Percentiles rank a stretch among this genome's conserved stretches.
These are phyloP conservation scores for Cinnamomum chago DNA, from an alignment of 164 flowering plant species.

Conservation along the genomic window DNA sequence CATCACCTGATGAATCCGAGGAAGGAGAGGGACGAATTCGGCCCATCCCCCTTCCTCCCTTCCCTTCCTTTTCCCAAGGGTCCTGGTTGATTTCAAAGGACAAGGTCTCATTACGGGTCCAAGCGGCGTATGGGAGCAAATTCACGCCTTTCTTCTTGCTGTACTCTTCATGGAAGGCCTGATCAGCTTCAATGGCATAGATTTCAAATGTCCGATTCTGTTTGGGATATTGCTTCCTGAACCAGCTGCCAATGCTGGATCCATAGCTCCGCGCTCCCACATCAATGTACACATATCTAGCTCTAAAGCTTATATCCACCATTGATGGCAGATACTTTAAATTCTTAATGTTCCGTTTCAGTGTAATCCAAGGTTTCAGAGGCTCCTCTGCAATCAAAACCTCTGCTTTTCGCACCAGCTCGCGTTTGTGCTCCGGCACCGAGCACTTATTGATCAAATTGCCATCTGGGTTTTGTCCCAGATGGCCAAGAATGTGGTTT, in stretches of 20 bases:
- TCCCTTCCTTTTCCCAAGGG: constrained; percentile 46
- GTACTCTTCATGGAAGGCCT: constrained; percentile 64
- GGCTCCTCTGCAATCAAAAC: constrained; percentile 79
- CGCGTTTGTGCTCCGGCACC: constrained; percentile 60
- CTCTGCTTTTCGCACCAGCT: constrained; percentile 64
- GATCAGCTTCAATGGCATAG: constrained; percentile 93
- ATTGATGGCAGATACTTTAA: constrained; percentile 67
- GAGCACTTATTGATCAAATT: constrained; percentile 36
- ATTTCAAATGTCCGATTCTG: constrained; percentile 84
- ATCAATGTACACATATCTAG: constrained; percentile 77
- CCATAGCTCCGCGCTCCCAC: constrained; percentile 95
- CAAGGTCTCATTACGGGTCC: constrained; percentile 83
- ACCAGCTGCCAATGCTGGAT: constrained; percentile 95
- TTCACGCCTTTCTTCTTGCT: constrained; percentile 52
- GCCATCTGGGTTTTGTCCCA: constrained; percentile 10
- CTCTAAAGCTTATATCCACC: constrained; percentile 79
- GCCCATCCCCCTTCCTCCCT: constrained; percentile 83
- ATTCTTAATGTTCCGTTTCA: constrained; percentile 76
- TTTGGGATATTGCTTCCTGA: constrained; percentile 90
- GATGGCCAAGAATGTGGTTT: constrained; percentile 8
- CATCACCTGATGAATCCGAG: constrained; percentile 28
- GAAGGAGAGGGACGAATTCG: constrained; percentile 52
- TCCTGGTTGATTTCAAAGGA: constrained; percentile 71
- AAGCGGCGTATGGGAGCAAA: constrained; percentile 87
- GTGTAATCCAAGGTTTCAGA: constrained; percentile 84